Base-by-base conservation (phyloP, 257 asterid species). In the Solanum rostratum region DNA sequence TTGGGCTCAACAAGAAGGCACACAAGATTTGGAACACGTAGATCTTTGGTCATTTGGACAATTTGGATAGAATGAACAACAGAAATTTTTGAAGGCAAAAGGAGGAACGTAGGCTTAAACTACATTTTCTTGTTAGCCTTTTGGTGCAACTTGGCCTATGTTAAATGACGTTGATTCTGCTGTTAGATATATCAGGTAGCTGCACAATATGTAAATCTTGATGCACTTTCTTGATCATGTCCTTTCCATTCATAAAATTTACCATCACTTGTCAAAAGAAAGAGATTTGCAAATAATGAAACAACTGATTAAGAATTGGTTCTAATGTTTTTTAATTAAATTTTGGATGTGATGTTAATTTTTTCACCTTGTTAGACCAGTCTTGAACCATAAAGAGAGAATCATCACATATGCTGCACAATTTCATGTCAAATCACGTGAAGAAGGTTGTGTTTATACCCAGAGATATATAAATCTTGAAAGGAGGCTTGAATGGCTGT, bases 401-500 rank as follows among this genome's bases (percentile, higher is more conserved):
- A 74, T 46, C 41, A 46, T 46, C 59, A 46, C 14, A 46, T 81
- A 66, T 22, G 43, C 19, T 59, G 50, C 30, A 69, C 30, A 2
- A 19, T 30, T 65, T 55, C 66, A n/a, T 19, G 63, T 63, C 19
- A 43, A 20, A 71, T 71, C 37, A 43, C 11, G 33, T 39, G 24
- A 69, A 82, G 63, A 10, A 83, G 68, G 52, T 50, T 46, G 55
- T 41, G 70, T 50, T 43, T 92, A 55, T 88, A 94, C 96, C 93
- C 70, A 93, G 88, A 84, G 96, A 95, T 79, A 93, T 81, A 85
- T 95, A 95, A 79, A 94, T 90, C 87, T 89, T 95, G 89, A 90
- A 94, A 73, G 94, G 92, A 57, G 97, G 98, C 88, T 88, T 93
- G 94, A 95, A 93, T 14, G 95, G 92, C 84, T 94, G 98, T 52